Evolutionary conservation across 108 stramenopile genomes (phyloP).

Genomic region (Schizochytrium sp.): DNA sequence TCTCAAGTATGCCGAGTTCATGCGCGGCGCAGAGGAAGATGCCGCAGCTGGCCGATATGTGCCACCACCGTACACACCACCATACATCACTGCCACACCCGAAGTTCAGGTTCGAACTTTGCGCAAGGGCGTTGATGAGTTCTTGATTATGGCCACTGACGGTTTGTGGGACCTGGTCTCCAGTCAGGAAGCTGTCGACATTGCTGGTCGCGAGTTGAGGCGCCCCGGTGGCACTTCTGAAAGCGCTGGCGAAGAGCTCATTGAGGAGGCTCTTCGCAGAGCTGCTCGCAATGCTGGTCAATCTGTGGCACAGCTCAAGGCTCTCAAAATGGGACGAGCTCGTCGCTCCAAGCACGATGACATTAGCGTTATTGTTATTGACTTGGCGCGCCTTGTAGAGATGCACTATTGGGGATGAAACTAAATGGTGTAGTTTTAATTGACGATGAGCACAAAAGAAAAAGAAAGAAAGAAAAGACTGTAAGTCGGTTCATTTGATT

Average conservation of each 20-base stretch:
- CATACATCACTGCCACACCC: conserved; percentile 78
- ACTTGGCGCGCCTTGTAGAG: background rate
- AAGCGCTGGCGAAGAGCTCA: conserved; percentile 10
- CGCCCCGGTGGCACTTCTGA: background rate
- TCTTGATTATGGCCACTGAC: conserved; percentile 86
- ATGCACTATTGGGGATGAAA: conserved; percentile 53
- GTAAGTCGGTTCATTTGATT: too few species aligned
- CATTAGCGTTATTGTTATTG: conserved; percentile 69
- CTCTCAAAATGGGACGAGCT: conserved; percentile 64
- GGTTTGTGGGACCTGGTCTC: conserved; percentile 97
- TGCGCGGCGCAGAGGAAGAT: conserved; percentile 67
- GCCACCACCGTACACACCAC: conserved; percentile 77
- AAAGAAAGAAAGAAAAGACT: background rate
- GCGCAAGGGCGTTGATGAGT: conserved; percentile 69
- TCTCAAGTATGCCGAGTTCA: conserved; percentile 80
- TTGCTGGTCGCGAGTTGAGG: conserved; percentile 74
- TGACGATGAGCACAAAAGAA: background rate
- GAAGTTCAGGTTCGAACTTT: conserved; percentile 60
- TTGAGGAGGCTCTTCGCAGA: conserved; percentile 38
- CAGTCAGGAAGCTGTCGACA: conserved; percentile 90
- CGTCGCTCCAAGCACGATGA: conserved; percentile 74
- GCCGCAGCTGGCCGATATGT: conserved; percentile 74
- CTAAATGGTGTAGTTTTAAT: background rate
- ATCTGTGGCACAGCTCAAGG: conserved; percentile 63
- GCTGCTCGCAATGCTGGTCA: background rate